phyloP scores from a whole-genome alignment of 2,329 filamentous ascomycete species.

The Hirsutella minnesotensis region DNA sequence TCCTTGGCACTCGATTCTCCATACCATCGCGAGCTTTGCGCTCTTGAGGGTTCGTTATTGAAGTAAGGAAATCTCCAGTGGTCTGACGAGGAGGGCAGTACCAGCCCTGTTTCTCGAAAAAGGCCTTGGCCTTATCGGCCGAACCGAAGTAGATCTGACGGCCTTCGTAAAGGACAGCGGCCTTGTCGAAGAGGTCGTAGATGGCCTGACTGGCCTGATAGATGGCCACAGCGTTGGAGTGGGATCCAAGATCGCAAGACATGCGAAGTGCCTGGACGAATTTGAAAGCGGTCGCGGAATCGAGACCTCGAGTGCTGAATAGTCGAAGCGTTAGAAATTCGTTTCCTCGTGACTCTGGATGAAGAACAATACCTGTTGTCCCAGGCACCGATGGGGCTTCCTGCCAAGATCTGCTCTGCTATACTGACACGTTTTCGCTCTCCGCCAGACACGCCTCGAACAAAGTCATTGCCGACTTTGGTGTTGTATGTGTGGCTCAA shows the following conservation, averaged over 20 bases:
- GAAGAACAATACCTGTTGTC: constrained; percentile 51
- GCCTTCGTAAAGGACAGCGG: constrained; percentile 63
- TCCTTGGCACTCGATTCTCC: constrained; percentile 51
- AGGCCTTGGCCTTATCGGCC: constrained; percentile 43
- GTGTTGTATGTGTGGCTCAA: constrained; percentile 62
- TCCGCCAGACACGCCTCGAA: constrained; percentile 60
- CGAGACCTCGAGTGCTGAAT: constrained; percentile 53
- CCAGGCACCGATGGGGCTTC: constrained; percentile 47
- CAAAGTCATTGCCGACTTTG: constrained; percentile 62
- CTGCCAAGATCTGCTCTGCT: constrained; percentile 61
- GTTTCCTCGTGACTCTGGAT: background rate
- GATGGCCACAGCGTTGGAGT: constrained; percentile 54
- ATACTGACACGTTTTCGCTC: constrained; percentile 74
- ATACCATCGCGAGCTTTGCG: constrained; percentile 43
- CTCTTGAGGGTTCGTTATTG: constrained; percentile 53
- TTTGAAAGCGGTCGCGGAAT: constrained; percentile 61
- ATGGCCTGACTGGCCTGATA: constrained; percentile 62
- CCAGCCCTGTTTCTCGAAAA: constrained; percentile 60
- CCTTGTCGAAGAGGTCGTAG: constrained; percentile 67
- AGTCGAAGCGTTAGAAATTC: too few relatives aligned
- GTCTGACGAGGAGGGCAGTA: constrained; percentile 55
- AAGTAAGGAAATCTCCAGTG: constrained; percentile 58
- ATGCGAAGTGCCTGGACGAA: constrained; percentile 58
- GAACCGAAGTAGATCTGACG: constrained; percentile 67
- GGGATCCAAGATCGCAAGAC: constrained; percentile 50